phyloP scores from a whole-genome alignment of 1,284 basidiomycete genomes.

The Pterulicium gracile region DNA sequence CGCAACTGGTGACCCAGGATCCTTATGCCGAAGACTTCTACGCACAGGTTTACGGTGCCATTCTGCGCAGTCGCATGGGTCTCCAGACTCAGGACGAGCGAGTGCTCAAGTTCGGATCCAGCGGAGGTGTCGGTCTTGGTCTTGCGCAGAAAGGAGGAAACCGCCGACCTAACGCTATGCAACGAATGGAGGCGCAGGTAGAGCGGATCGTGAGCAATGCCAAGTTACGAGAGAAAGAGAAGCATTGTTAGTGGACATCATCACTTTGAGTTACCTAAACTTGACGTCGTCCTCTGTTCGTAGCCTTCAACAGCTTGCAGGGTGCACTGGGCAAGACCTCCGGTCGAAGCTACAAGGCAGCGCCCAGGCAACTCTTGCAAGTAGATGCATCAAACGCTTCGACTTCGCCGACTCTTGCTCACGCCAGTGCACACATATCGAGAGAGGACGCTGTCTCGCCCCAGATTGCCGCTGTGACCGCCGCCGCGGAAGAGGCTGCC shows the following conservation, averaged over 20 bases:
- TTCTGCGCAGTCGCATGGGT: slow-evolving; percentile 69
- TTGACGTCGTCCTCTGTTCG: slow-evolving; percentile 7
- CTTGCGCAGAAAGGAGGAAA: slow-evolving; percentile 53
- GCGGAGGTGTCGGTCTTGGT: slow-evolving; percentile 76
- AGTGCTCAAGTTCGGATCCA: slow-evolving; percentile 73
- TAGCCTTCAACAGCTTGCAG: slow-evolving; percentile 76
- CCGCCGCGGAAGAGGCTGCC: slow-evolving; percentile 59
- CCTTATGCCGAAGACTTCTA: slow-evolving; percentile 98
- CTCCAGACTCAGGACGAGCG: slow-evolving; percentile 60
- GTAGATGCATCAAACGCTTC: slow-evolving; percentile 48
- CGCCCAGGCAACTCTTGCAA: slow-evolving; percentile 92
- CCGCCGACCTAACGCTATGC: slow-evolving; percentile 88
- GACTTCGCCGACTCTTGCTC: slow-evolving; percentile 40
- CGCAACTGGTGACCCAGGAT: slow-evolving; percentile 92
- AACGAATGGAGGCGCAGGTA: slow-evolving; percentile 94
- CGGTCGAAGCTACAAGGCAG: slow-evolving; percentile 84
- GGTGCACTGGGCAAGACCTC: slow-evolving; percentile 94
- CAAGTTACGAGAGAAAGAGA: slow-evolving; percentile 76
- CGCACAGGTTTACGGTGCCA: slow-evolving; percentile 89
- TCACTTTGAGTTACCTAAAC: slow-evolving; percentile 33
- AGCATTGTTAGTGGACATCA: slow-evolving; percentile 45
- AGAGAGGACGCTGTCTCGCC: slow-evolving; percentile 35
- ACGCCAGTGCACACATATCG: slow-evolving; percentile 45
- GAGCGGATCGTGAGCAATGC: slow-evolving; percentile 94
- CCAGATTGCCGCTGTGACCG: slow-evolving; percentile 29